Percentiles rank a stretch among this genome's conserved stretches.
Conservation (phyloP, 495 filamentous ascomycete genomes). For the Hapsidospora chrysogenum region DNA sequence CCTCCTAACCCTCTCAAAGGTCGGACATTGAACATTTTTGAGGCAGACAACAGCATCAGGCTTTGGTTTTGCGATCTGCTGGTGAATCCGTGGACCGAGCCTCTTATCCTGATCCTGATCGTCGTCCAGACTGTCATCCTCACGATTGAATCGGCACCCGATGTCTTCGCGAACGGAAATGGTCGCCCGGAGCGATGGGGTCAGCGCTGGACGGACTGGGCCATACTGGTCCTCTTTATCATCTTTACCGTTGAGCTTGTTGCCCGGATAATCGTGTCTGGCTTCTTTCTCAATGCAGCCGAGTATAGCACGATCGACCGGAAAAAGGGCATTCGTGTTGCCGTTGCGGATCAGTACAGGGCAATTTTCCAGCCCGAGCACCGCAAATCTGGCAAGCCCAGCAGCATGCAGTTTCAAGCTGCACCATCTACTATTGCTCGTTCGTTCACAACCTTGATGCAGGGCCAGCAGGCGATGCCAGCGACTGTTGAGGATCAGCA, state of each 20-base stretch:
- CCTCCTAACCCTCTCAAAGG: conserved; percentile 70
- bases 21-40: conserved; percentile 70
- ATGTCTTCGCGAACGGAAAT: conserved; percentile 41
- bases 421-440: conserved; percentile 61
- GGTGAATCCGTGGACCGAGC: conserved; percentile 78
- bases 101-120: conserved; percentile 74
- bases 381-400: conserved; percentile 39
- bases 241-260: conserved; percentile 81
- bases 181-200: conserved; percentile 42
- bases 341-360: conserved; percentile 56
- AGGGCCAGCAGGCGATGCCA: conserved; percentile 25
- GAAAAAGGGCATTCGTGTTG: conserved; percentile 51
- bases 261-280: conserved; percentile 76
- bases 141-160: conserved; percentile 59
- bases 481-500: conserved; percentile 64
- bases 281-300: conserved; percentile 69
- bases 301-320: conserved; percentile 73
- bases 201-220: conserved; percentile 51
- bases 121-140: conserved; percentile 75
- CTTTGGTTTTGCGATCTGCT: conserved; percentile 67
- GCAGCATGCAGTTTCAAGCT: conserved; percentile 39
- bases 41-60: conserved; percentile 58
- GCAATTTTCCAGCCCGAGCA: conserved; percentile 65
- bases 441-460: conserved; percentile 16
- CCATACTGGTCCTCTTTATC: conserved; percentile 65